Percentiles rank a stretch among this genome's conserved stretches.
Evolutionary conservation across 495 filamentous ascomycete species (phyloP).

Genomic region (Thermothielavioides terrestris): DNA sequence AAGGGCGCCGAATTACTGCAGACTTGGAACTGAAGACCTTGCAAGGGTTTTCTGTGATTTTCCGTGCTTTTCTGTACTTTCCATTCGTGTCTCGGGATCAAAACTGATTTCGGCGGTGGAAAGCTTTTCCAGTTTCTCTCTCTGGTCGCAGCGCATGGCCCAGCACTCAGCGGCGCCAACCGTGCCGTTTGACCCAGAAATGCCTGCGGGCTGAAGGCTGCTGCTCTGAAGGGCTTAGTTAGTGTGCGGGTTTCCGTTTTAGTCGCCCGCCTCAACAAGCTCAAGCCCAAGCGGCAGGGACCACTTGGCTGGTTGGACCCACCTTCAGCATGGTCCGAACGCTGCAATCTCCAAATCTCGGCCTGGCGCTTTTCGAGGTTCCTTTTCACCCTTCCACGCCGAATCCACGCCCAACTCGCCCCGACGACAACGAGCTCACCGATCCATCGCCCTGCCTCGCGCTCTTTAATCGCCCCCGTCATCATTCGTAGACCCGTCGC

Average conservation of each 20-base stretch:
- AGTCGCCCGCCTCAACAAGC: constrained; percentile 30
- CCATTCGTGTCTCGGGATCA: not conserved
- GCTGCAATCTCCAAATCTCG: constrained; percentile 30
- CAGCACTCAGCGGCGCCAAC: not conserved
- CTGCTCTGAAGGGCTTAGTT: constrained; percentile 12
- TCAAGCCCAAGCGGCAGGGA: constrained; percentile 26
- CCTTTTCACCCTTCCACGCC: constrained; percentile 24
- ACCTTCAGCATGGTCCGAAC: constrained; percentile 15
- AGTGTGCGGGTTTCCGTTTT: constrained; percentile 22
- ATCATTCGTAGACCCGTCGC: not conserved
- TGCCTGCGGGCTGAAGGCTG: constrained; percentile 5
- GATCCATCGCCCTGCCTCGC: constrained; percentile 6
- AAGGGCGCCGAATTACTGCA: no score
- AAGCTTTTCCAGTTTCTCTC: not conserved
- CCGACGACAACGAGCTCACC: constrained; percentile 1
- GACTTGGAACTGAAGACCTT: no score
- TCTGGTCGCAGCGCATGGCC: not conserved
- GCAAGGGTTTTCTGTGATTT: no score
- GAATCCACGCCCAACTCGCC: constrained; percentile 13
- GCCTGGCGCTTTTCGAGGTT: constrained; percentile 26
- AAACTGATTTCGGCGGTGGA: not conserved
- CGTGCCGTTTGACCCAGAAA: constrained; percentile 3
- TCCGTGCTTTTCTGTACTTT: not conserved
- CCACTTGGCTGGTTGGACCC: constrained; percentile 14
- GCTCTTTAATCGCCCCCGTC: constrained; percentile 6